Percentiles rank a stretch among this genome's conserved stretches.
Conservation (phyloP, 108 stramenopile genomes). For the Nitzschia sp. region DNA sequence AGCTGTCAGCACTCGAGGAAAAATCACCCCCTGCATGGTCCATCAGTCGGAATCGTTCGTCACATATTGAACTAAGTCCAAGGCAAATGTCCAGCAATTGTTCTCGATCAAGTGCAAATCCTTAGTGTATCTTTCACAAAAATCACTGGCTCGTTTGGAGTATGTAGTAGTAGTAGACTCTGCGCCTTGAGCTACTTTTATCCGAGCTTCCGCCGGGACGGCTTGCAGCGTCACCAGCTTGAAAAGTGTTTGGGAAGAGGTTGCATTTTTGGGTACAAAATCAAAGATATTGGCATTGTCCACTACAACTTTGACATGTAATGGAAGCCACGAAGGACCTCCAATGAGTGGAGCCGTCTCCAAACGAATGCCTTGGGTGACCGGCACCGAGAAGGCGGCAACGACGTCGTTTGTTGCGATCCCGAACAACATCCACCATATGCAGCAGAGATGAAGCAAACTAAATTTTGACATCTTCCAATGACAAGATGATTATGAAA, state of each 20-base stretch:
- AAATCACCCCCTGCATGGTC: too few species aligned
- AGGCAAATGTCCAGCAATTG: slow-evolving; percentile 48
- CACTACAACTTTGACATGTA: slow-evolving; percentile 37
- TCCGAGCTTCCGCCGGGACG: slow-evolving; percentile 29
- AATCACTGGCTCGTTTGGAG: slow-evolving; percentile 16
- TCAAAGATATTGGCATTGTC: slow-evolving; percentile 20
- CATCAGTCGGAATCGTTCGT: not conserved
- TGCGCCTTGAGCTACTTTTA: not conserved
- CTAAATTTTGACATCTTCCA: too few species aligned
- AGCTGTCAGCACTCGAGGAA: too few species aligned
- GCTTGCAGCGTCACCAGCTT: slow-evolving; percentile 27
- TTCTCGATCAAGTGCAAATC: slow-evolving; percentile 35
- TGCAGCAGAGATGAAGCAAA: too few species aligned
- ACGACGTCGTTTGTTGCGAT: too few species aligned
- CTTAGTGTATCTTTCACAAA: slow-evolving; percentile 21
- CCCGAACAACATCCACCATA: too few species aligned
- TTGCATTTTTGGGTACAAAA: slow-evolving; percentile 36
- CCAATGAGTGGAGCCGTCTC: slow-evolving; percentile 32
- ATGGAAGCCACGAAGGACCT: slow-evolving; percentile 41
- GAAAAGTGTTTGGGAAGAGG: slow-evolving; percentile 13
- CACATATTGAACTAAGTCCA: slow-evolving; percentile 15
- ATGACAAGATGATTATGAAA: too few species aligned
- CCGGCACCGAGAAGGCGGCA: not conserved
- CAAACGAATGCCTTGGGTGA: slow-evolving; percentile 5
- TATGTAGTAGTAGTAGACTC: not conserved